These are phyloP conservation scores for Rhizopus arrhizus DNA, from an alignment of 371 early-diverging fungal species.

Conservation along the genomic window DNA sequence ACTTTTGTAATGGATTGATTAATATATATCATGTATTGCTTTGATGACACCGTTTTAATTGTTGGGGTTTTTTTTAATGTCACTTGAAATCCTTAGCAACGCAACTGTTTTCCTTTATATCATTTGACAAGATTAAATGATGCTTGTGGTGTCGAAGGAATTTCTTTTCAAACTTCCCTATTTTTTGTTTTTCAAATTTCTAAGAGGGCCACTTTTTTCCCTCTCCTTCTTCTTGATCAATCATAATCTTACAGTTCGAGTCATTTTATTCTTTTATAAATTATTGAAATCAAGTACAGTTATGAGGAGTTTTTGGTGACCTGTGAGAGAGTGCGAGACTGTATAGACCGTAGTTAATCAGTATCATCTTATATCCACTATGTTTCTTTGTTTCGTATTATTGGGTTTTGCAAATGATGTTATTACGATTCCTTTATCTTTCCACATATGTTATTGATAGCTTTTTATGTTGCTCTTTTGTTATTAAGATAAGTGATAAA, in stretches of 20 bases:
- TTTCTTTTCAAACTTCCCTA: slow-evolving; percentile 2
- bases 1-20: slow-evolving; percentile 2
- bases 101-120: slow-evolving; percentile 5
- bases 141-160: slow-evolving; percentile 2
- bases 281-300: slow-evolving; percentile 3
- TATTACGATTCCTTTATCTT: slow-evolving; percentile 7
- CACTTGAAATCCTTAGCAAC: not conserved
- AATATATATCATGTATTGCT: not conserved
- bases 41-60: not conserved
- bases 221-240: slow-evolving; percentile 4
- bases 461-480: slow-evolving; percentile 5
- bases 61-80: not conserved
- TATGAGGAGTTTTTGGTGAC: slow-evolving; percentile 5
- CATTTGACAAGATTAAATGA: too few relatives aligned
- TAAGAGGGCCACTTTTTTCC: slow-evolving; percentile 3
- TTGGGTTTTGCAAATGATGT: slow-evolving; percentile 6
- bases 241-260: slow-evolving; percentile 9
- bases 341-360: slow-evolving; percentile 8
- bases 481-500: slow-evolving; percentile 7
- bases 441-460: slow-evolving; percentile 3
- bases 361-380: slow-evolving; percentile 4
- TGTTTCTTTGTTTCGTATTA: slow-evolving; percentile 6
- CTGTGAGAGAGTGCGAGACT: slow-evolving; percentile 6
- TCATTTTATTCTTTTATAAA: slow-evolving; percentile 6
- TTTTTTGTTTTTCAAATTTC: slow-evolving; percentile 5